A percentile compares a stretch with the other conserved stretches of the same genome.
phyloP scores from a whole-genome alignment of 2,329 filamentous ascomycete genomes.

The Fusarium cicatricum region DNA sequence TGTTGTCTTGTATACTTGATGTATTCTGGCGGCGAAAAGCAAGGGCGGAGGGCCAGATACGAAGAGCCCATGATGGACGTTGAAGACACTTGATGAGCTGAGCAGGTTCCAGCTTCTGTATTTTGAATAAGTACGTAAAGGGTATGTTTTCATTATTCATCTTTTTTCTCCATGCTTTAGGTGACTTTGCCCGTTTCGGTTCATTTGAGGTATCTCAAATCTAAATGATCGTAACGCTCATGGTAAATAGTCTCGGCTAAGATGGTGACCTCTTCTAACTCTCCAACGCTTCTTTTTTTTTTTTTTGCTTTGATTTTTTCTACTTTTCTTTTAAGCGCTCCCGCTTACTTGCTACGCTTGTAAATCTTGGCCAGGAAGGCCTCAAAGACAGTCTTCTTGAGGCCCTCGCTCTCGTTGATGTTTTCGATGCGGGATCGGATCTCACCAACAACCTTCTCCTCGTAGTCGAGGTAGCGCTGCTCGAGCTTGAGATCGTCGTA shows the following conservation, averaged over 20 bases:
- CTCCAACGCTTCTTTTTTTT: conserved; percentile 2
- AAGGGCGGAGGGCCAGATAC: background rate
- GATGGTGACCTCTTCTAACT: conserved; percentile 12
- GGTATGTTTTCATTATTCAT: conserved; percentile 12
- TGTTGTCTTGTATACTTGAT: conserved; percentile 5
- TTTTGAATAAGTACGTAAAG: conserved; percentile 4
- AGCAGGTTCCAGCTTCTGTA: conserved; percentile 19
- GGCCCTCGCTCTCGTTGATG: conserved; percentile 84
- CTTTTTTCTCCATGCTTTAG: background rate
- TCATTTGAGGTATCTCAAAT: conserved; percentile 28
- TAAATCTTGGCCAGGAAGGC: conserved; percentile 96
- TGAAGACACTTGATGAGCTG: conserved; percentile 7
- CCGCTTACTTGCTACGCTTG: conserved; percentile 87
- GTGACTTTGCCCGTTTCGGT: background rate
- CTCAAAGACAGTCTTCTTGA: conserved; percentile 92
- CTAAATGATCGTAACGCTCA: conserved; percentile 18
- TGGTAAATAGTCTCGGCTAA: conserved; percentile 6
- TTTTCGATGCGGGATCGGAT: conserved; percentile 77
- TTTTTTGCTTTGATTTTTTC: conserved; percentile 12
- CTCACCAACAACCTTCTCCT: conserved; percentile 85
- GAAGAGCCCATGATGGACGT: background rate
- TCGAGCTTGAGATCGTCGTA: conserved; percentile 88
- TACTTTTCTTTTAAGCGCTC: background rate
- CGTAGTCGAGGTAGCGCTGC: conserved; percentile 84
- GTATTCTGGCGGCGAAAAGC: background rate